Evolutionary conservation across 2,329 filamentous ascomycete species (phyloP), one percentile per base, ranked within the genome.

Genomic region (Aspergillus tubingensis): DNA sequence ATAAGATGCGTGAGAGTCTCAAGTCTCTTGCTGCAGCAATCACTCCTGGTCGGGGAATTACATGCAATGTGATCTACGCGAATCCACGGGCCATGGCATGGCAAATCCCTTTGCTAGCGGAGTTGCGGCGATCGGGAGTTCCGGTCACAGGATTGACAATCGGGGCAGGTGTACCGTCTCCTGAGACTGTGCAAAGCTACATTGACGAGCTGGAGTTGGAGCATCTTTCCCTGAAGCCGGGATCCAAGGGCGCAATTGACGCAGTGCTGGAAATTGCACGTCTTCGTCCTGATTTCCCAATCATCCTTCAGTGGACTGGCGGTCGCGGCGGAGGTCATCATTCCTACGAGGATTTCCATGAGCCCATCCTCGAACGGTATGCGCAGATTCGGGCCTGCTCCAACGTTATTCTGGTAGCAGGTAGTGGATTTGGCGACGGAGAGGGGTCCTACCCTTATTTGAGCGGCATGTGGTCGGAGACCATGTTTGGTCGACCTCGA

Each of bases 1-100:
- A 30, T 5, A 23, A 8, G 4, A 51, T 60, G 52, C 43, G 50
- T 21, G 27, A 44, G 11, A 52, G 47, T 8, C 32, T 60, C 10
- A 43, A 17, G 11, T 43, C 25, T 15, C 32, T 60, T 3, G 52
- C 53, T 2, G 11, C 44, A 1, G 17, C 30, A 2, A 55, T 59
- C 21, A 43, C 57, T 13, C 38, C 47, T 1, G 50, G 53, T 30
- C 57, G 57, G 6, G 32, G 43, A 8, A 59, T 59, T 32, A 59
- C 57, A 19, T 59, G 57, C 21, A 59, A 59, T n/a, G 41, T 59
- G 30, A 59, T 59, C 17, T 59, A 59, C 43, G 57, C 57, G 10
- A 54, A 36, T 4, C 57, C 57, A 4, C 47, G 48, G 2, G 47
- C 57, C 8, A 21, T 59, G 5, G 23, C 30, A 1, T 59, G 57